Evolutionary conservation across 1,139 yeast genomes (phyloP), one percentile per base, ranked within the genome.

Genomic region (Yamadazyma dendronema): DNA sequence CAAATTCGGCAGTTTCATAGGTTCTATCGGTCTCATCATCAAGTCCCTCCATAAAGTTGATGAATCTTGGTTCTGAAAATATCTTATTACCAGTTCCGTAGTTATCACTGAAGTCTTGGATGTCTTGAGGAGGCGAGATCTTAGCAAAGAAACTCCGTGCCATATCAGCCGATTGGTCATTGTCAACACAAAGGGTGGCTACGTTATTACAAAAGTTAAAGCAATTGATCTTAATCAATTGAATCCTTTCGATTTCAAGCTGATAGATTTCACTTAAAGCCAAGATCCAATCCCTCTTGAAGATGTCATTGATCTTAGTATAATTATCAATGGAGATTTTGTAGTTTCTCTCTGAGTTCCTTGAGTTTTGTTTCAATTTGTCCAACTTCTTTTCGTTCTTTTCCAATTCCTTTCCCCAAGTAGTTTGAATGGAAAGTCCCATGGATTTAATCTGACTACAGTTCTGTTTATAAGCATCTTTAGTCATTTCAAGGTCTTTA

Each of bases 151-250:
- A 62, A 7, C 79, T 61, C 39, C 96, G 73, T 13, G 89, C 76
- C 41, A 70, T 67, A 54, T 88, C 96, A 37, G 85, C 85, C 4
- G 81, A 64, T 42, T 80, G 85, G 53, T 87, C 96, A 49, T 83
- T 84, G 35, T 79, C 79, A 19, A 88, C 92, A 55, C 95, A 87
- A 4, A 82, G 72, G 0, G 88, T 74, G 4, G 95, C 86, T 10
- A 84, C 70, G 36, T 81, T 72, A 57, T 88, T 88, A 37, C 95
- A 82, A 57, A 74, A 90, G 31, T 82, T 84, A 83, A 96, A 94
- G 46, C 94, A 61, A 52, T 84, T 86, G 13, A 84, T 70, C 52
- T 89, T 87, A 40, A 87, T 56, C 42, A 82, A 75, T 50, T 84
- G 84, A 38, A 89, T 79, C 46, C 96, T 74, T 51, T 86, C 89